A percentile compares a stretch with the other conserved stretches of the same genome.
These are phyloP conservation scores for Lichtheimia hyalospora DNA, from an alignment of 371 early-diverging fungal genomes.

Conservation along the genomic window DNA sequence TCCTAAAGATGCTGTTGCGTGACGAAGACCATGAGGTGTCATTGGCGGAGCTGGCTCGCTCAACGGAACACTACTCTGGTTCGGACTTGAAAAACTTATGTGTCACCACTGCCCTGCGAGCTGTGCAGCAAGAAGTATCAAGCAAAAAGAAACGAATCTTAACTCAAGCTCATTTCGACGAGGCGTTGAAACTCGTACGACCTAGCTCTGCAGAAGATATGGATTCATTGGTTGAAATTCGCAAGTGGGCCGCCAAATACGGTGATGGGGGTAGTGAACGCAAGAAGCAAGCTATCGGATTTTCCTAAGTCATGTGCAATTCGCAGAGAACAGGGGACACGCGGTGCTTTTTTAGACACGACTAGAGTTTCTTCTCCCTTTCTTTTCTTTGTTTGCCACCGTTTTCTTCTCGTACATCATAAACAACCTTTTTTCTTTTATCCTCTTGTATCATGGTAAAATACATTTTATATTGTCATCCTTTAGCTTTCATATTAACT, in stretches of 20 bases:
- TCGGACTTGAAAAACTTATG: conserved; percentile 98
- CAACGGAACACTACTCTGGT: conserved; percentile 87
- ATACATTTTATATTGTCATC: not conserved
- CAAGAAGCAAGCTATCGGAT: conserved; percentile 32
- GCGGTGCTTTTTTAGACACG: conserved; percentile 5
- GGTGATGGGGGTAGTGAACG: conserved; percentile 71
- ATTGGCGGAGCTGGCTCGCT: conserved; percentile 61
- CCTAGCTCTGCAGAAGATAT: conserved; percentile 88
- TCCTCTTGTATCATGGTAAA: conserved; percentile 6
- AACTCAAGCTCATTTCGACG: conserved; percentile 69
- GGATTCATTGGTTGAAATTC: conserved; percentile 77
- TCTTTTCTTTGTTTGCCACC: conserved; percentile 11
- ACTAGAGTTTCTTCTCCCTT: conserved; percentile 8
- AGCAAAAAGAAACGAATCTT: conserved; percentile 28
- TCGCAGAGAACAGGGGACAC: conserved; percentile 9
- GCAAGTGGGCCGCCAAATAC: conserved; percentile 87
- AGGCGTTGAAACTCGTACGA: conserved; percentile 78
- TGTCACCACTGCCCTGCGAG: conserved; percentile 86
- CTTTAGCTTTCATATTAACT: not conserved
- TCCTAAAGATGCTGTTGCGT: conserved; percentile 76
- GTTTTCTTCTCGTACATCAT: not conserved
- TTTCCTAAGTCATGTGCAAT: conserved; percentile 32
- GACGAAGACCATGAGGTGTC: conserved; percentile 72
- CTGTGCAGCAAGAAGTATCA: conserved; percentile 57
- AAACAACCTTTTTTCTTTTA: not conserved